Conservation (phyloP, 176 grass and related monocot species). For the Carex myosuroides region DNA sequence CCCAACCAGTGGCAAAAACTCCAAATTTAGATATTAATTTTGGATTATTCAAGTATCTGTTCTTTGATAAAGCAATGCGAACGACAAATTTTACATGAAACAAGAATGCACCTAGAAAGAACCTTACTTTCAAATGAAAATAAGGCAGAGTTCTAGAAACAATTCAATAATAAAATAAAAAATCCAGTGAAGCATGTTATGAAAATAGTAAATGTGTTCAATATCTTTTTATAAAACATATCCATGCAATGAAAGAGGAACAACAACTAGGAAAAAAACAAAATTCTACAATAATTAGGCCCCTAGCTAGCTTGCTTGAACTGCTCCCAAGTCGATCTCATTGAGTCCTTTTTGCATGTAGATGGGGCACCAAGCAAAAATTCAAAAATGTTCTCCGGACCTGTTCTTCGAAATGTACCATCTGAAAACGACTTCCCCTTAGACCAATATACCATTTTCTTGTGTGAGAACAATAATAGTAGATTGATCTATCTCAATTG, state of each 20-base stretch:
- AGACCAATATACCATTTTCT: neutral
- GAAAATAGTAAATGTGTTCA: neutral
- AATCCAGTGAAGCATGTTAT: neutral
- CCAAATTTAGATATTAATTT: neutral
- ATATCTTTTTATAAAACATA: neutral
- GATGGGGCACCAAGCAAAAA: neutral
- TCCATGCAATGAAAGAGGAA: slow-evolving; percentile 10
- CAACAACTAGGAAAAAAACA: neutral
- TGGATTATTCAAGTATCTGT: neutral
- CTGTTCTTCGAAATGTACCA: neutral
- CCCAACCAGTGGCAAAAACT: too few relatives aligned
- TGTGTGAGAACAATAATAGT: neutral
- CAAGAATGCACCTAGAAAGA: neutral
- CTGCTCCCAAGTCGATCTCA: neutral
- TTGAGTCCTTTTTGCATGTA: neutral
- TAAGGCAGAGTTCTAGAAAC: neutral
- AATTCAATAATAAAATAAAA: neutral
- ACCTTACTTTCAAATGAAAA: too few relatives aligned
- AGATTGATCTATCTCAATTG: neutral
- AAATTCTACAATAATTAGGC: neutral
- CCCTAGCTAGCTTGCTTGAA: slow-evolving; percentile 9
- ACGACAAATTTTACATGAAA: neutral
- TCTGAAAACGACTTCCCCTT: neutral
- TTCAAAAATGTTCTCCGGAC: neutral
- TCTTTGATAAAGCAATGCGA: neutral